These are phyloP conservation scores for Penicillium janthinellum DNA, from an alignment of 2,329 filamentous ascomycete species.

Conservation along the genomic window DNA sequence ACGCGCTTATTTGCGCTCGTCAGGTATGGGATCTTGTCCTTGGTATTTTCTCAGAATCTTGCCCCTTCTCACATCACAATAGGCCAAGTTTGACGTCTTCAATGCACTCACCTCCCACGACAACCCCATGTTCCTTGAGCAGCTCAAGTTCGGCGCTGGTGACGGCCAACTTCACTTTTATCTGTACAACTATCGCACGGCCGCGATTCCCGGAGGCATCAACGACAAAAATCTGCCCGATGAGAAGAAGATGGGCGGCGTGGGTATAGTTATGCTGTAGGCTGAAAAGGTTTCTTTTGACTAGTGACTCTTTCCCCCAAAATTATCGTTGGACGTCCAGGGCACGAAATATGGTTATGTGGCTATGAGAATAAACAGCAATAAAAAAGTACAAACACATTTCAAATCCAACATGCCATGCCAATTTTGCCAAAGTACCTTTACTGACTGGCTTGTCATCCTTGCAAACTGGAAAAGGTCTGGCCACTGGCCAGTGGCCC, in stretches of 20 bases:
- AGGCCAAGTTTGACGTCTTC: slow-evolving; percentile 88
- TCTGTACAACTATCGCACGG: slow-evolving; percentile 92
- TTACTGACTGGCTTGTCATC: background rate
- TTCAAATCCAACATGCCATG: background rate
- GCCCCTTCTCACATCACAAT: slow-evolving; percentile 4
- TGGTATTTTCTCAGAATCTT: background rate
- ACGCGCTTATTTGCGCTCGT: slow-evolving; percentile 87
- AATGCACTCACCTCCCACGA: slow-evolving; percentile 93
- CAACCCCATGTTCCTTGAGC: slow-evolving; percentile 87
- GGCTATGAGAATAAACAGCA: slow-evolving; percentile 6
- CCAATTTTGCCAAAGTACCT: background rate
- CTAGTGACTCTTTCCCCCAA: slow-evolving; percentile 12
- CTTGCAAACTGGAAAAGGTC: background rate
- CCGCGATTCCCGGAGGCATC: slow-evolving; percentile 82
- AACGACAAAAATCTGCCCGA: slow-evolving; percentile 78
- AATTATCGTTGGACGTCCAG: slow-evolving; percentile 14
- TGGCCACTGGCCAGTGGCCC: slow-evolving; percentile 5
- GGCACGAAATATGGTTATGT: slow-evolving; percentile 16
- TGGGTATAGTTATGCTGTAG: slow-evolving; percentile 84
- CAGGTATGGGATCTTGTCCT: slow-evolving; percentile 48
- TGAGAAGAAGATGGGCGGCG: slow-evolving; percentile 75
- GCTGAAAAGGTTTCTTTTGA: slow-evolving; percentile 6
- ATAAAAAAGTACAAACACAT: slow-evolving; percentile 1
- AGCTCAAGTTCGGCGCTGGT: slow-evolving; percentile 92
- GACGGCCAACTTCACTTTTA: slow-evolving; percentile 97